phyloP scores from a whole-genome alignment of 768 basidiomycete species.

The Serendipita sp. region DNA sequence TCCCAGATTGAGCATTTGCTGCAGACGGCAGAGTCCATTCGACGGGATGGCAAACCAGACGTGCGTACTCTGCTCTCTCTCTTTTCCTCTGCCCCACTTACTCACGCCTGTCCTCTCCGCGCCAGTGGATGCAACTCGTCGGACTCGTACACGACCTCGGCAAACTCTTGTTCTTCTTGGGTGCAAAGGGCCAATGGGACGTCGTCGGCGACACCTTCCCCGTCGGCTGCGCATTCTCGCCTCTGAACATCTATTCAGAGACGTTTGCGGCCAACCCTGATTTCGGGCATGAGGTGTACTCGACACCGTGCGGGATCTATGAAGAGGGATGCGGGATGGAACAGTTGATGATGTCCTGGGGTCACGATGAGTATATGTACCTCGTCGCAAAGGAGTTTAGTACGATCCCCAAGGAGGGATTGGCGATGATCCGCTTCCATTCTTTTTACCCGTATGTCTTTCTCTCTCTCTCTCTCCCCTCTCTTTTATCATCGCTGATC shows the following conservation, averaged over 20 bases:
- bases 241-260: constrained; percentile 67
- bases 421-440: constrained; percentile 90
- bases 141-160: constrained; percentile 83
- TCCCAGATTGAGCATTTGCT: constrained; percentile 85
- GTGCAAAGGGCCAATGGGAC: constrained; percentile 84
- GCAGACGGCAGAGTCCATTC: constrained; percentile 83
- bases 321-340: constrained; percentile 65
- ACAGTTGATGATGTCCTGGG: constrained; percentile 81
- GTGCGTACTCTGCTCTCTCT: neutral
- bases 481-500: neutral
- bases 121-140: constrained; percentile 33
- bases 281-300: constrained; percentile 44
- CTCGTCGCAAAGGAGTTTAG: constrained; percentile 71
- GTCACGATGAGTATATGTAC: constrained; percentile 66
- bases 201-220: constrained; percentile 79
- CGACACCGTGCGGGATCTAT: constrained; percentile 61
- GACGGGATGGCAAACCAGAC: constrained; percentile 75
- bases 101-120: too few relatives aligned
- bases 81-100: neutral
- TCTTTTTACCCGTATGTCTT: constrained; percentile 68
- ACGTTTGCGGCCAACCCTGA: constrained; percentile 68
- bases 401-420: constrained; percentile 59
- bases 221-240: constrained; percentile 75
- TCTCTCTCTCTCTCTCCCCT: neutral
- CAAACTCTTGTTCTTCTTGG: constrained; percentile 72